phyloP scores from a whole-genome alignment of 768 basidiomycete species.

The Phaeotremella skinneri region DNA sequence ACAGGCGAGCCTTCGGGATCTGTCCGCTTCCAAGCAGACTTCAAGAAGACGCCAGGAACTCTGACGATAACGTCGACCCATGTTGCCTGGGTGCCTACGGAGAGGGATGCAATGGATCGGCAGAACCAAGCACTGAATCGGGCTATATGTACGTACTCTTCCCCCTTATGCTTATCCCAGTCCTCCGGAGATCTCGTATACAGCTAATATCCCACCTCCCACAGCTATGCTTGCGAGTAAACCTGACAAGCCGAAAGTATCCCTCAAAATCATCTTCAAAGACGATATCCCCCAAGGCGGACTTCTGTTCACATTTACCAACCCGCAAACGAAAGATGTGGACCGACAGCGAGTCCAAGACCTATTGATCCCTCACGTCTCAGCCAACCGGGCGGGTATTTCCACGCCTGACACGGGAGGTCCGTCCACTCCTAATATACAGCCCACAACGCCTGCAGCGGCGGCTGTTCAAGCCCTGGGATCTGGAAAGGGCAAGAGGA shows the following conservation, averaged over 20 bases:
- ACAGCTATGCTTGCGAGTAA: constrained; percentile 51
- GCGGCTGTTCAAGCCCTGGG: constrained; percentile 12
- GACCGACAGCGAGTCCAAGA: constrained; percentile 46
- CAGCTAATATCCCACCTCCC: constrained; percentile 2
- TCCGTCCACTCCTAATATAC: constrained; percentile 4
- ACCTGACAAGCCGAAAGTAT: constrained; percentile 41
- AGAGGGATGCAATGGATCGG: constrained; percentile 34
- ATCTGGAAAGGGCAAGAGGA: constrained; percentile 29
- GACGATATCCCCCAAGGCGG: constrained; percentile 45
- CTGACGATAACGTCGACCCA: constrained; percentile 30
- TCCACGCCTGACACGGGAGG: constrained; percentile 7
- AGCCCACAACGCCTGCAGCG: constrained; percentile 10
- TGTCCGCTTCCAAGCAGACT: constrained; percentile 24
- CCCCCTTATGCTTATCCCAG: background rate
- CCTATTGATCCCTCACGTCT: constrained; percentile 42
- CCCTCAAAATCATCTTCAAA: constrained; percentile 48
- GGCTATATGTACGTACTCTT: constrained; percentile 30
- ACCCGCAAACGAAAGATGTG: constrained; percentile 21
- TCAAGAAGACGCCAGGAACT: constrained; percentile 38
- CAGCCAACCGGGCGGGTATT: constrained; percentile 29
- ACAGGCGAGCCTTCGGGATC: constrained; percentile 14
- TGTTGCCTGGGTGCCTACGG: constrained; percentile 40
- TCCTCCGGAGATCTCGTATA: background rate
- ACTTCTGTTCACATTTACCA: constrained; percentile 48
- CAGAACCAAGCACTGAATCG: constrained; percentile 38